Conservation (phyloP, 176 grass and related monocot genomes). For the Areca catechu region DNA sequence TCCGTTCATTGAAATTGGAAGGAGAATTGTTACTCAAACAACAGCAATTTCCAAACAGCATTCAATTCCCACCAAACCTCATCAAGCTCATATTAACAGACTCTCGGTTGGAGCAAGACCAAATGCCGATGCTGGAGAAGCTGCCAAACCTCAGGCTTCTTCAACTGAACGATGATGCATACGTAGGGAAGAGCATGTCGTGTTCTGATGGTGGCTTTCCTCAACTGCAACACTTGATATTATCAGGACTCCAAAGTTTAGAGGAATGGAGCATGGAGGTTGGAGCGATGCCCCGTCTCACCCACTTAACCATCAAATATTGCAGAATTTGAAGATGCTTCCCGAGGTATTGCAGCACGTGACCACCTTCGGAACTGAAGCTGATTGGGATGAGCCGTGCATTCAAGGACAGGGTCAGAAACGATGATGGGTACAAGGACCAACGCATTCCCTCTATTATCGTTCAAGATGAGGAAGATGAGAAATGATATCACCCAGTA, state of each 20-base stretch:
- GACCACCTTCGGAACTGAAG: not conserved
- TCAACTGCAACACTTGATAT: not conserved
- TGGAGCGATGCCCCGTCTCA: conserved; percentile 13
- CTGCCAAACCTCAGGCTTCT: conserved; percentile 7
- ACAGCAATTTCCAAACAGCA: too few relatives aligned
- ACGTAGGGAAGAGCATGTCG: not conserved
- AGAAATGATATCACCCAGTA: too few relatives aligned
- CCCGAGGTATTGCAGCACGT: too few relatives aligned
- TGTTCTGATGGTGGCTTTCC: not conserved
- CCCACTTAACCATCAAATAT: not conserved
- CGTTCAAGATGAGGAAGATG: too few relatives aligned
- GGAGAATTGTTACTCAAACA: not conserved
- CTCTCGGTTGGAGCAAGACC: not conserved
- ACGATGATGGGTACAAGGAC: too few relatives aligned
- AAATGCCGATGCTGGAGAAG: conserved; percentile 6
- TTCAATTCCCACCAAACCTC: conserved; percentile 1
- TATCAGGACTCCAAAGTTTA: not conserved
- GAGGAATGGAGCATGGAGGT: conserved; percentile 17
- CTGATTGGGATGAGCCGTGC: not conserved
- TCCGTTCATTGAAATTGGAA: not conserved
- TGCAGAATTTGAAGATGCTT: conserved; percentile 12
- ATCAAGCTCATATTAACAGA: not conserved
- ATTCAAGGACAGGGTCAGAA: too few relatives aligned
- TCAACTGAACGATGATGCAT: not conserved
- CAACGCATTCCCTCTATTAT: too few relatives aligned